Base-by-base conservation (phyloP, 768 basidiomycete species). In the Termitomyces sp. region DNA sequence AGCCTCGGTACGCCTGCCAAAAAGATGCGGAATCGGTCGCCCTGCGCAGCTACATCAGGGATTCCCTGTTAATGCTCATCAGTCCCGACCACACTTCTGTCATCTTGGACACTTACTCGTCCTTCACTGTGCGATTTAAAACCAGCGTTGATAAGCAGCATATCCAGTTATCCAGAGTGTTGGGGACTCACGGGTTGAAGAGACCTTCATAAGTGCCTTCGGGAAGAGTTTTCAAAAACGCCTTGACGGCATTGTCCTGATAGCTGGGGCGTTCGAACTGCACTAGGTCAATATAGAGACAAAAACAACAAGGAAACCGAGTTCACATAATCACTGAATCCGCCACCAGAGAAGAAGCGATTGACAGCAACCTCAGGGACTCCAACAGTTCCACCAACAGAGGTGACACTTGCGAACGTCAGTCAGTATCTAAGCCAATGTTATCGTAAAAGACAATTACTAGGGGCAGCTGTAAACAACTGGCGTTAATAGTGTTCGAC, bases 1-100 rank as follows among this genome's bases (percentile, higher is more conserved):
- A 67, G 59, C 37, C 58, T 58, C 4, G 69, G 31, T 25, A 52
- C 11, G 11, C 83, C 84, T 16, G 63, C 59, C 51, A 77, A 68
- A 67, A 76, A 73, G 48, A 87, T 73, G 21, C 69, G 66, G 75
- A 81, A 89, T 38, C 69, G 62, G 53, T 65, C 60, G 1, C 75
- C 72, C 65, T 85, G 86, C 1, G 86, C 85, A 1, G 86, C 69
- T 45, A 89, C 85, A 57, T 90, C 88, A 3, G 87, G 88, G 58
- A 76, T 69, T 29, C 74, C 86, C 86, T 80, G 46, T 43, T 14
- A 45, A 45, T 41, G 27, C 51, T 35, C 31, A 27, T 42, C 25
- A 41, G 35, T 47, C 23, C 10, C 34, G 0, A 31, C 19, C 23
- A 40, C 27, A 16, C 40, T 27, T 2, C 45, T 21, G 44, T 40